Base-by-base conservation (phyloP, 1,284 basidiomycete species). In the Irpex lacteus region DNA sequence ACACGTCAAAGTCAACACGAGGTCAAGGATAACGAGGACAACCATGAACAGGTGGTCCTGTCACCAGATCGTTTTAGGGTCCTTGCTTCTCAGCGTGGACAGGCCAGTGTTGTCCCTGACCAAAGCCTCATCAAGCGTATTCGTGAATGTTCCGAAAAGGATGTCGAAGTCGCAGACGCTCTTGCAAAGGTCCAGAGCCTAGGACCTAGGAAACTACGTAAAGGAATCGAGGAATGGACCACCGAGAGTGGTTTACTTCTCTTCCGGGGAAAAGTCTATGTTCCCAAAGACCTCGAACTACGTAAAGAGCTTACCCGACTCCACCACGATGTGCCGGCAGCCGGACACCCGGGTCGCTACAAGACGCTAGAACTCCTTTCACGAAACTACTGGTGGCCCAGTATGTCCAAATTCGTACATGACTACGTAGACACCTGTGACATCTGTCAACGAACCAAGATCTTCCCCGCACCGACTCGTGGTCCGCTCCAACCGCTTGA, bases 391-490 rank as follows among this genome's bases (percentile, higher is more conserved):
- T 61, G 15, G 36, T 55, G 60, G 60, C 60, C 60, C 5, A 54
- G 60, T 9, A 44, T 61, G 52, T 21, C 34, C 1, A 62, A 62
- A 0, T 72, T 76, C 38, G 65, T 78, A 0, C 53, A 50, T 0
- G 55, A 65, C 0, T 85, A 84, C 63, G 71, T 80, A 0, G 59
- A 70, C 1, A 72, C 71, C 0, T 85, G n/a, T n/a, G n/a, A n/a
- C n/a, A n/a, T n/a, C n/a, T n/a, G n/a, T n/a, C n/a, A n/a, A n/a
- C n/a, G n/a, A n/a, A n/a, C n/a, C n/a, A n/a, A n/a, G n/a, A n/a
- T n/a, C n/a, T n/a, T n/a, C n/a, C n/a, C n/a, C n/a, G n/a, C n/a
- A n/a, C n/a, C n/a, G n/a, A n/a, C n/a, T n/a, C n/a, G n/a, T n/a
- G n/a, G n/a, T n/a, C n/a, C n/a, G n/a, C n/a, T n/a, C n/a, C n/a